Conservation (phyloP, 495 filamentous ascomycete species). For the Chaetomium tenue region DNA sequence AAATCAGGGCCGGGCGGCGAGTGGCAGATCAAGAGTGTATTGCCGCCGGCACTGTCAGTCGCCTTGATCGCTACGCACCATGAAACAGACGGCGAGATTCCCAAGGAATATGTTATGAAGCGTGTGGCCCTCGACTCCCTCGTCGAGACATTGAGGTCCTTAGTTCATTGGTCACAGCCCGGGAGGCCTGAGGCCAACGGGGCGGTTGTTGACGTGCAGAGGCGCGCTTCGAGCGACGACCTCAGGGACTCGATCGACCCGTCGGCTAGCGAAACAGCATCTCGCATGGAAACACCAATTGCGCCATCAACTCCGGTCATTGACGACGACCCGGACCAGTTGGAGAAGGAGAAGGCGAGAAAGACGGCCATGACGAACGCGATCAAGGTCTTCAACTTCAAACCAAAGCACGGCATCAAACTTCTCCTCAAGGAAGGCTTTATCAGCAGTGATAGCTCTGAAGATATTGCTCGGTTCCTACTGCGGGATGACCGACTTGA, state of each 20-base stretch:
- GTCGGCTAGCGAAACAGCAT: conserved; percentile 47
- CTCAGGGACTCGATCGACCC: conserved; percentile 80
- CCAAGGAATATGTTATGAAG: conserved; percentile 84
- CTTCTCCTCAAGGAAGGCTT: conserved; percentile 78
- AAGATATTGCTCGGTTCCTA: conserved; percentile 84
- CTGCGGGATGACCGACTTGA: conserved; percentile 71
- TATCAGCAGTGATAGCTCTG: conserved; percentile 68
- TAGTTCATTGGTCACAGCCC: conserved; percentile 90
- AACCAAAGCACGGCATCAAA: conserved; percentile 93
- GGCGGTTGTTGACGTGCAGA: conserved; percentile 51
- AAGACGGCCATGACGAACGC: conserved; percentile 90
- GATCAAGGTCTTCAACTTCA: conserved; percentile 94
- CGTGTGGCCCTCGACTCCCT: conserved; percentile 82
- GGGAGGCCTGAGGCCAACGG: conserved; percentile 61
- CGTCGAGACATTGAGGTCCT: conserved; percentile 80
- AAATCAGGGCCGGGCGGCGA: conserved; percentile 61
- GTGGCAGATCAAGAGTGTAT: conserved; percentile 78
- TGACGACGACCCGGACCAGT: conserved; percentile 85
- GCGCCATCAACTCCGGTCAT: conserved; percentile 69
- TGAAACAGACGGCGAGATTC: conserved; percentile 65
- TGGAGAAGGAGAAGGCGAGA: conserved; percentile 88
- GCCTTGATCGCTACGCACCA: conserved; percentile 62
- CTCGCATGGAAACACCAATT: conserved; percentile 60
- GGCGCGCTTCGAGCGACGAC: conserved; percentile 67
- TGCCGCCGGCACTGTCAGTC: conserved; percentile 82